Evolutionary conservation across 306 rosid species (phyloP), one percentile per base, ranked within the genome.

Genomic region (Casuarina glauca): DNA sequence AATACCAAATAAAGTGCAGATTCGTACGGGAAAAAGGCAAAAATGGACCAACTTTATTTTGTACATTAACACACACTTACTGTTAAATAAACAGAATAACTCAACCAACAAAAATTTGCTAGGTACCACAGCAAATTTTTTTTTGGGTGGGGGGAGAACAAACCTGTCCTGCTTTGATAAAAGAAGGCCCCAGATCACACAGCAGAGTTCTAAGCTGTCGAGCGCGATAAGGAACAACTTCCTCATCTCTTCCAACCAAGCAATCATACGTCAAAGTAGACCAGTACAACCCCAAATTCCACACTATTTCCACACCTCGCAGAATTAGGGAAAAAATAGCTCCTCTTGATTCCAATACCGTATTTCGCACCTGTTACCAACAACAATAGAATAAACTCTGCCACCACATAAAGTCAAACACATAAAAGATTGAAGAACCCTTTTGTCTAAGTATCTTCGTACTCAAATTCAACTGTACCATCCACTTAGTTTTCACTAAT

Each of bases 101-200:
- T 0, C 5, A 16, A 42, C 26, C 50, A 41, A 66, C 35, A 66
- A 41, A 66, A 66, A 32, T 26, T 66, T 1, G 48, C n/a, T 61
- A 45, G 48, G 38, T 45, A 62, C 71, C 16, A 35, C 2, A 84
- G 26, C 8, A 75, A 20, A 69, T 10, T 50, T 26, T 26, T 26
- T 26, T 26, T 26, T 26, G 32, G 32, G 32, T 26, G 32, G 32
- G 32, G 32, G 32, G 32, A 26, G 32, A 82, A 11, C 91, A 84
- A 73, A 91, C 99, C 96, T 95, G 97, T 62, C 97, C 99, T 32
- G 94, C 99, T 90, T 95, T 95, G 79, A 95, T 87, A 72, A 95
- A 95, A 67, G 99, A 95, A 86, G 97, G 97, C 41, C 98, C 97
- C 88, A 95, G 68, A 84, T 87, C 89, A 82, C 99, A 95, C 64